Evolutionary conservation across 305 asterid genomes (phyloP), one percentile per base, ranked within the genome.

Genomic region (Nicotiana rustica): DNA sequence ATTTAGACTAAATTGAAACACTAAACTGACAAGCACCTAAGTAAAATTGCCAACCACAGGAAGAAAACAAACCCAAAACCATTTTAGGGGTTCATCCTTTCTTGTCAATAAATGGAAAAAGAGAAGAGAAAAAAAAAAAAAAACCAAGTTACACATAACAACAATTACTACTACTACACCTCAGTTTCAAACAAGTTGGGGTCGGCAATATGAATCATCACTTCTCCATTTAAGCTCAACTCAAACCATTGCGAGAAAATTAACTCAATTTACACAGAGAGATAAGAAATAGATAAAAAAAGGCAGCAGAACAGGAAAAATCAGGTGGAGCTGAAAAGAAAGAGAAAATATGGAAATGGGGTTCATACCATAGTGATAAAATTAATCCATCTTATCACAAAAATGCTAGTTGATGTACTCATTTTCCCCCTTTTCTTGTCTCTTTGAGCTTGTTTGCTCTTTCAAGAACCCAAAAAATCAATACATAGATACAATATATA

Each of bases 331-430:
- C 31, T 79, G 1, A 61, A 81, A 64, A 49, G 75, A 77, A 83
- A 85, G 52, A 78, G 78, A 29, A 80, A 69, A 84, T 75, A 18
- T 41, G 79, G 79, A 68, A 88, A 78, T 68, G 85, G 78, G 85
- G 17, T 70, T 36, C 15, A 77, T 88, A 96, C 99, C 89, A 93
- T 88, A n/a, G 97, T 96, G 12, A 96, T 90, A 83, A 96, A 94
- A 85, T 96, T 96, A 86, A 94, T 85, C 95, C 97, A 96, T 86
- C 95, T 91, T 83, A 96, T 90, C 70, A 94, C 89, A 81, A 96
- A 96, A 88, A 94, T 96, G 87, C 99, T 94, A 36, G 94, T 89
- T 68, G 93, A 93, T 67, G 91, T 85, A 49, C 89, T 88, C 97
- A 93, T 94, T 68, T 41, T 76, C 61, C 80, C 36, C 67, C 60